Evolutionary conservation across 2,329 filamentous ascomycete genomes (phyloP), one percentile per base, ranked within the genome.

Genomic region (Cadophora sp.): DNA sequence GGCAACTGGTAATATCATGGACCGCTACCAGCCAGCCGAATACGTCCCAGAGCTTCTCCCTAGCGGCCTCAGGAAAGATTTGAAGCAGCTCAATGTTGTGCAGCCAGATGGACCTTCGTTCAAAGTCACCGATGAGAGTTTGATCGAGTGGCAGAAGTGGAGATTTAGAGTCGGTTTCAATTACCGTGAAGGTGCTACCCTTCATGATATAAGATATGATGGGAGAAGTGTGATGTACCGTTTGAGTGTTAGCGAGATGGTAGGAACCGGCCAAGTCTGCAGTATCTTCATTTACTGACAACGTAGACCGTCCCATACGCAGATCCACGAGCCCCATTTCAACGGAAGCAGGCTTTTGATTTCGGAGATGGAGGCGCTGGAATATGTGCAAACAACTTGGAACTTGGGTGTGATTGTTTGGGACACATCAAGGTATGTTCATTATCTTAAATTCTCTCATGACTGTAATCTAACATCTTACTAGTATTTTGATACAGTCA

Each of bases 341-440:
- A 88, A 53, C 83, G 87, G 53, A 91, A 91, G 73, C 86, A 89
- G 68, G 89, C 88, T 7, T 91, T 91, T 70, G 89, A 91, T 73
- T 87, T 91, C 69, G 89, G 89, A 3, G 88, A 91, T 69, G 87
- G 84, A 8, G 89, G 89, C 18, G 86, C 86, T 39, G 89, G 89
- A 5, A 83, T 85, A 62, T 86, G 84, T 68, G 86, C 88, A 27
- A 91, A 91, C 74, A 91, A 91, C 69, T 81, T 92, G 1, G 81
- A 83, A 18, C 81, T 91, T 2, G 89, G 89, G 18, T 91, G 89
- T 67, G 89, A 92, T 73, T 89, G 90, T 73, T 81, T 92, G 0
- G 90, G 90, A 7, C 83, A 85, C 1, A 90, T 91, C 73, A 88
- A 90, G 75, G 65, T 66, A 58, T 30, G 56, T 18, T 22, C 16